phyloP scores from a whole-genome alignment of 2,329 filamentous ascomycete species.

The Neonectria punicea region DNA sequence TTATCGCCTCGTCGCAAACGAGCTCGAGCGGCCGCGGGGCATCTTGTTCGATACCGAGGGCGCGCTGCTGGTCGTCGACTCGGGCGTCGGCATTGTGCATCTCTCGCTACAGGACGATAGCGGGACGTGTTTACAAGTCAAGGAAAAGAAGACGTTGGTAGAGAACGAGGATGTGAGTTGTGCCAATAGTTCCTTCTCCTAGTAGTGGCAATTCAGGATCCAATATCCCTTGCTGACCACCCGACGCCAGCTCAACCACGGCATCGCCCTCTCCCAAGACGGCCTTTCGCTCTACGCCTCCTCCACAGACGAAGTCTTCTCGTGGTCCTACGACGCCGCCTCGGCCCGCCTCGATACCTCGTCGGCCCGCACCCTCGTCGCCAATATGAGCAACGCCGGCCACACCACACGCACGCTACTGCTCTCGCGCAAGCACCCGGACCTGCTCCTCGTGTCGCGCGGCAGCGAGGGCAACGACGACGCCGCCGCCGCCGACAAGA shows the following conservation, averaged over 20 bases:
- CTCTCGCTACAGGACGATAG: constrained; percentile 55
- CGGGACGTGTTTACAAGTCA: constrained; percentile 54
- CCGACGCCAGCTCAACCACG: constrained; percentile 61
- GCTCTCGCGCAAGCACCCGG: constrained; percentile 63
- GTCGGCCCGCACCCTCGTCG: constrained; percentile 63
- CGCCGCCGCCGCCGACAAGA: constrained; percentile 57
- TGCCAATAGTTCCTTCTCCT: background rate
- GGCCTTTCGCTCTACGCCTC: constrained; percentile 68
- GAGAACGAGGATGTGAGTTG: constrained; percentile 48
- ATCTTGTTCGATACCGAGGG: constrained; percentile 59
- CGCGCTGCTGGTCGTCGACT: constrained; percentile 58
- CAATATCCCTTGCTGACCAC: constrained; percentile 7
- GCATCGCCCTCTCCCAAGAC: constrained; percentile 63
- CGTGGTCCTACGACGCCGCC: constrained; percentile 72
- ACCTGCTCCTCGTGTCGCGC: constrained; percentile 71
- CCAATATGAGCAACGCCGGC: constrained; percentile 69
- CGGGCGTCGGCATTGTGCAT: constrained; percentile 54
- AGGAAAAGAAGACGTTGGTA: constrained; percentile 50
- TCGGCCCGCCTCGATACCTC: constrained; percentile 54
- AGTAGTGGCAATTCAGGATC: background rate
- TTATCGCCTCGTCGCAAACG: constrained; percentile 55
- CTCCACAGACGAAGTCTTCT: constrained; percentile 65
- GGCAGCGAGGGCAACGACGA: constrained; percentile 75
- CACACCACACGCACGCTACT: constrained; percentile 76
- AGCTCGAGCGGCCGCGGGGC: constrained; percentile 55